Evolutionary conservation across 2,329 filamentous ascomycete species (phyloP), one percentile per base, ranked within the genome.

Genomic region (Alternaria gaisen): DNA sequence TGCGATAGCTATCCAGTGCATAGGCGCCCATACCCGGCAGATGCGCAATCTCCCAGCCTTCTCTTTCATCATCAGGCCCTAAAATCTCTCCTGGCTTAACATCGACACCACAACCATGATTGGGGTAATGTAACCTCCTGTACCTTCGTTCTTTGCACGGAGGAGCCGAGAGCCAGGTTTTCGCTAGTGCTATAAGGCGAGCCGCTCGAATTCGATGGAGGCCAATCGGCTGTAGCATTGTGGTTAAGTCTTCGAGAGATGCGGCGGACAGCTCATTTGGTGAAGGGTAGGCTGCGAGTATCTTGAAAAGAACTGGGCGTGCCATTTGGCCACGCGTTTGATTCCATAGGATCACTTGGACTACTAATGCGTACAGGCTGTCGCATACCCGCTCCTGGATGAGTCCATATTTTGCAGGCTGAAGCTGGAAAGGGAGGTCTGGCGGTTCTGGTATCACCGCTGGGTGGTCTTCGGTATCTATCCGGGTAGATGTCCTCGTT

Each of bases 1-100:
- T 97, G 3, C 94, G 88, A 91, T 93, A 97, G 72, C 91, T 94
- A 77, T 97, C 94, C 50, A 94, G 83, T 0, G 92, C 91, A 77
- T 97, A 97, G 1, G 88, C 61, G 84, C 16, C 93, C 92, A 56
- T 85, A 76, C 55, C 89, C 0, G 92, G 93, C 58, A 97, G 81
- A 76, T 97, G 92, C 0, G 90, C 93, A 61, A 97, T 91, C 72
- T 97, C 94, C 89, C 93, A 96, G 5, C 86, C 83, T 0, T 81
- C 79, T 11, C 83, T 81, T 16, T 70, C 63, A 24, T 77, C 73
- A 5, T 63, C 60, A 6, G 58, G 41, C 16, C 83, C 81, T 6
- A 77, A 32, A 4, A 72, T 22, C 30, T 80, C 85, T 11, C 77
- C 77, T 4, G 77, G 75, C 34, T 80, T 80, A 42, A 87, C 75